Evolutionary conservation across 352 stramenopile genomes (phyloP), one percentile per base, ranked within the genome.

Genomic region (Pythium chondricola): DNA sequence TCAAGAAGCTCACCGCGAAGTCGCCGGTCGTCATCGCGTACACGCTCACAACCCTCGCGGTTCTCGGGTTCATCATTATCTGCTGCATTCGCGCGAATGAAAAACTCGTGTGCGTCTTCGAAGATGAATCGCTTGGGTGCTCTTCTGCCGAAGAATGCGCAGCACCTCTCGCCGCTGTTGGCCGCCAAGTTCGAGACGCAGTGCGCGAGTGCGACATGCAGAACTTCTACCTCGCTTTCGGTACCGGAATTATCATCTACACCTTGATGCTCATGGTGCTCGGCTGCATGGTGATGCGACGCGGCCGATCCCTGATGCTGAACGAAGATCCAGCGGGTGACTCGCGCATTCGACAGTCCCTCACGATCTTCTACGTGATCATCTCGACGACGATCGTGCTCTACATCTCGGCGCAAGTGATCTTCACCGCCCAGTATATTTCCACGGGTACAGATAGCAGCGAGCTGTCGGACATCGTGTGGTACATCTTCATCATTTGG

Each of bases 401-500:
- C 4, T 92, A 90, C 58, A 83, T 94, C 17, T 92, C 82, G 33
- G 78, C 80, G 4, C 80, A 92, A 58, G 78, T 94, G 18, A 94
- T 94, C 31, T 92, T 91, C 63, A 88, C 92, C 35, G 73, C 80
- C 37, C 82, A 91, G 60, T 94, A 92, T 60, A 57, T 88, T 6
- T 85, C 77, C 17, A 67, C 66, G 31, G 66, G 67, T 18, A 71
- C 61, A 10, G 62, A 78, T 24, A 67, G 71, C 39, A 77, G 69
- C 36, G 72, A 88, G 47, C 65, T 92, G 20, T 92, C 80, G 5
- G 80, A 91, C 39, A 62, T 79, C 14, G 73, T 94, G 13, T 94
- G 81, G 80, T 94, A 94, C 49, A 74, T 91, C 48, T 94, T 94
- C 46, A 88, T 89, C 18, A 67, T 94, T 22, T 94, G 83, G 83